Base-by-base conservation (phyloP, 768 basidiomycete genomes). In the Auricularia auricula-judae region DNA sequence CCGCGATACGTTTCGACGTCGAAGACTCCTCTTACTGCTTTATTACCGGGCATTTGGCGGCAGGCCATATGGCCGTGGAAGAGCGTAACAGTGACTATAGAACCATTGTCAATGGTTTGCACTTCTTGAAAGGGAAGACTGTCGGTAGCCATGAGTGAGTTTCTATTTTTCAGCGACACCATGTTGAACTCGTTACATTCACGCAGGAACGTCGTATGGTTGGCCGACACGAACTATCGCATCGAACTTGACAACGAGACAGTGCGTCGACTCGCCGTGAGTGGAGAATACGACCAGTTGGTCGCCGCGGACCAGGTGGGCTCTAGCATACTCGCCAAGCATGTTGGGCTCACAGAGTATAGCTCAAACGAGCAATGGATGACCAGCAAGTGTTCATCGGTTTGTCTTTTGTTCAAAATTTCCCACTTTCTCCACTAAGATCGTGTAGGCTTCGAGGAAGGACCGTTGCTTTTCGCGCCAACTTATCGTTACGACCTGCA, bases 141-240 rank as follows among this genome's bases (percentile, higher is more conserved):
- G 94, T 98, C 33, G 78, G 82, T 18, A 88, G 86, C 70, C 97
- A 99, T 67, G 91, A 98, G 96, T 98, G 75, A 70, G 88, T 75
- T 62, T 33, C 29, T 29, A 29, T 29, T 29, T 29, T 29, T 29
- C 29, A 29, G 29, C 29, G 29, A 29, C 29, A 29, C 29, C 29
- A 3, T 29, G 29, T 29, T 33, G 39, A 67, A 3, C 69, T 63
- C 4, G 62, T 1, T 43, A 11, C 23, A 61, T 44, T 62, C 29
- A n/a, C 21, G 12, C 69, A 98, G 96, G 64, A 90, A 94, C 72
- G 81, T 98, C 39, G 81, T 98, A 54, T 98, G 95, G 93, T 79
- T 93, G 8, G 95, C 89, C 10, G 97, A 99, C 74, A 89, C 90
- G 61, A 99, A 99, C 72, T 99, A 98, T 72, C 89, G 97, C 23